These are phyloP conservation scores for Tardiomyces digboiensis DNA, from an alignment of 1,139 yeast genomes.

Conservation along the genomic window DNA sequence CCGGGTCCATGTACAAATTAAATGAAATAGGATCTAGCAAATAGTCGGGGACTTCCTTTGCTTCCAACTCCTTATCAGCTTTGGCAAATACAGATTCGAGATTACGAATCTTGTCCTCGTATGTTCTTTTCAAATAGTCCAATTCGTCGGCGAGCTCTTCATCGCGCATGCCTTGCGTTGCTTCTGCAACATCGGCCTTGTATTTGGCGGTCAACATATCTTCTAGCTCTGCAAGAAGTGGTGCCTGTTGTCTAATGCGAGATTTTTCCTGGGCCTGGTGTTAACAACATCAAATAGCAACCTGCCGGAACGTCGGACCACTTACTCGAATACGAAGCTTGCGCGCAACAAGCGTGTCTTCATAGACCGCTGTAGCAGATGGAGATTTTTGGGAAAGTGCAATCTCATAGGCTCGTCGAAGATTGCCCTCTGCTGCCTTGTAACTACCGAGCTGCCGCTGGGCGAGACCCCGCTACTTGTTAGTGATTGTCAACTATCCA, in stretches of 20 bases:
- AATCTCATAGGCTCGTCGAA: slow-evolving; percentile 25
- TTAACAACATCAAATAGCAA: no score
- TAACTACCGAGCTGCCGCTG: slow-evolving; percentile 19
- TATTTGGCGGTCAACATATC: slow-evolving; percentile 20
- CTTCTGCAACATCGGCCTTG: slow-evolving; percentile 12
- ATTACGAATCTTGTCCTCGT: slow-evolving; percentile 20
- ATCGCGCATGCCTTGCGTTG: slow-evolving; percentile 10
- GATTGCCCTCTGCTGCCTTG: slow-evolving; percentile 23
- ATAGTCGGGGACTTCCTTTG: slow-evolving; percentile 33
- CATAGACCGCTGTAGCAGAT: slow-evolving; percentile 21
- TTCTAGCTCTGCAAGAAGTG: slow-evolving; percentile 23
- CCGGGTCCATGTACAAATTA: slow-evolving; percentile 37
- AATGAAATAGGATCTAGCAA: slow-evolving; percentile 40
- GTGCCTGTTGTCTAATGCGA: slow-evolving; percentile 16
- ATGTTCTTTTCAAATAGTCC: slow-evolving; percentile 17
- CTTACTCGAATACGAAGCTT: slow-evolving; percentile 20
- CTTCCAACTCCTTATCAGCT: slow-evolving; percentile 13
- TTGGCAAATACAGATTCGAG: slow-evolving; percentile 21
- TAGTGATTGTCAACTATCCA: neutral
- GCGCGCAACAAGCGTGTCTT: slow-evolving; percentile 23
- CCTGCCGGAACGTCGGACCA: no score
- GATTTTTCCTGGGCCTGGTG: slow-evolving; percentile 15
- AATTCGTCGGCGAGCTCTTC: slow-evolving; percentile 17
- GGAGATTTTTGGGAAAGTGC: slow-evolving; percentile 20
- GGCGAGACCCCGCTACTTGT: slow-evolving; percentile 25